A percentile compares a stretch with the other conserved stretches of the same genome.
phyloP scores from a whole-genome alignment of 495 filamentous ascomycete genomes.

The Parmelia sp. region DNA sequence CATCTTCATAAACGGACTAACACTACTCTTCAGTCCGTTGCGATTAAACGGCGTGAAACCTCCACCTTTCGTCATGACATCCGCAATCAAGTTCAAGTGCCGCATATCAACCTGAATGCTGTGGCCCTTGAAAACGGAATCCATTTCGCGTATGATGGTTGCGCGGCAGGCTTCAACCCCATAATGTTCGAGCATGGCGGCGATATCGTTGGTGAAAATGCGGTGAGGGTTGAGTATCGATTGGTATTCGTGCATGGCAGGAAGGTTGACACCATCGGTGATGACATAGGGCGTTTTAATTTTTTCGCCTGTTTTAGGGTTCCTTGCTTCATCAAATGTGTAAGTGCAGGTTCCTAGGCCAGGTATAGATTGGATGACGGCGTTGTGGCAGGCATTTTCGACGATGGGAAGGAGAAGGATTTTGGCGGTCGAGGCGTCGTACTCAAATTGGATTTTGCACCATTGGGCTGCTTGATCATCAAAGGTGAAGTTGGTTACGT shows the following conservation, averaged over 20 bases:
- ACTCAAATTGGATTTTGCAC: slow-evolving; percentile 79
- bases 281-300: slow-evolving; percentile 51
- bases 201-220: slow-evolving; percentile 88
- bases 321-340: slow-evolving; percentile 56
- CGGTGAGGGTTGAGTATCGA: slow-evolving; percentile 80
- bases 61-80: slow-evolving; percentile 90
- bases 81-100: slow-evolving; percentile 91
- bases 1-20: slow-evolving; percentile 94
- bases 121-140: slow-evolving; percentile 81
- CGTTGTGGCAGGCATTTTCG: slow-evolving; percentile 63
- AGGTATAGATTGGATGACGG: slow-evolving; percentile 81
- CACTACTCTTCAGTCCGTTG: slow-evolving; percentile 72
- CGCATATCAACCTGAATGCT: slow-evolving; percentile 88
- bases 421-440: slow-evolving; percentile 74
- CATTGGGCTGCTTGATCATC: slow-evolving; percentile 65
- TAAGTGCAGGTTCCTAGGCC: slow-evolving; percentile 66
- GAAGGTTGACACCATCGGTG: slow-evolving; percentile 81
- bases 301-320: slow-evolving; percentile 42
- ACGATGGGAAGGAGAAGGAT: slow-evolving; percentile 86
- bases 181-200: slow-evolving; percentile 73
- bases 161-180: slow-evolving; percentile 88
- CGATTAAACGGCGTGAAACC: slow-evolving; percentile 86
- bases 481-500: slow-evolving; percentile 71
- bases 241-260: slow-evolving; percentile 80
- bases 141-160: slow-evolving; percentile 81